Evolutionary conservation across 495 filamentous ascomycete genomes (phyloP).

Genomic region (Lasiosphaeria ovina): DNA sequence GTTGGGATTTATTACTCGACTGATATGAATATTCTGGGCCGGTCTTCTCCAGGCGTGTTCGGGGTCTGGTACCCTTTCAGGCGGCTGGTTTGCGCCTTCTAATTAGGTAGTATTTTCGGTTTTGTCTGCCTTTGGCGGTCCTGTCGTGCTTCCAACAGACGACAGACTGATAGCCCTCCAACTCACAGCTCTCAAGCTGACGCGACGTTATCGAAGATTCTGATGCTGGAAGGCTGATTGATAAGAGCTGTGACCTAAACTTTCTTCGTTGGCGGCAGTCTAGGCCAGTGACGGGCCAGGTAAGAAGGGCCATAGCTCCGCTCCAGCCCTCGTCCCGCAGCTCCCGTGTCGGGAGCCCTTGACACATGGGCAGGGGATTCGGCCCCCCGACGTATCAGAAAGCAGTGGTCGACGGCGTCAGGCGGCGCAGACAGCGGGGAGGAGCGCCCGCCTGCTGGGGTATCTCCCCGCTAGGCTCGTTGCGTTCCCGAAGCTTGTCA

Average conservation of each 20-base stretch:
- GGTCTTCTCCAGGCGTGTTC: too few species aligned
- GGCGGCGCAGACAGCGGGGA: not conserved
- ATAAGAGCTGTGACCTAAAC: conserved; percentile 12
- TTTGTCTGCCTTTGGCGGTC: too few species aligned
- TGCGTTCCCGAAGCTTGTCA: not conserved
- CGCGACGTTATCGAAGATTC: not conserved
- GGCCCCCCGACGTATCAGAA: not conserved
- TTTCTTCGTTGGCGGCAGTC: not conserved
- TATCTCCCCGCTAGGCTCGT: not conserved
- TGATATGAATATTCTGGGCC: too few species aligned
- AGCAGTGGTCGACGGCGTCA: not conserved
- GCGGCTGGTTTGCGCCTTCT: too few species aligned
- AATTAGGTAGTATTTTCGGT: too few species aligned
- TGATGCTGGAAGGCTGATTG: not conserved
- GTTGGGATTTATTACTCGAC: too few species aligned
- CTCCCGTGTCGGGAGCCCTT: not conserved
- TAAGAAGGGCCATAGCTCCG: not conserved
- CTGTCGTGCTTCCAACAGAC: too few species aligned
- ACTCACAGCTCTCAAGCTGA: not conserved
- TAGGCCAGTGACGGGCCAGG: too few species aligned
- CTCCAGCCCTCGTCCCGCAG: not conserved
- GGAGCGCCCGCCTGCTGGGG: not conserved
- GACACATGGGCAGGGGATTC: not conserved
- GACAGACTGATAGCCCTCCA: too few species aligned
- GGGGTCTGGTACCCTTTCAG: too few species aligned